Evolutionary conservation across 2,329 filamentous ascomycete species (phyloP).

Genomic region (Graphilbum fragrans): DNA sequence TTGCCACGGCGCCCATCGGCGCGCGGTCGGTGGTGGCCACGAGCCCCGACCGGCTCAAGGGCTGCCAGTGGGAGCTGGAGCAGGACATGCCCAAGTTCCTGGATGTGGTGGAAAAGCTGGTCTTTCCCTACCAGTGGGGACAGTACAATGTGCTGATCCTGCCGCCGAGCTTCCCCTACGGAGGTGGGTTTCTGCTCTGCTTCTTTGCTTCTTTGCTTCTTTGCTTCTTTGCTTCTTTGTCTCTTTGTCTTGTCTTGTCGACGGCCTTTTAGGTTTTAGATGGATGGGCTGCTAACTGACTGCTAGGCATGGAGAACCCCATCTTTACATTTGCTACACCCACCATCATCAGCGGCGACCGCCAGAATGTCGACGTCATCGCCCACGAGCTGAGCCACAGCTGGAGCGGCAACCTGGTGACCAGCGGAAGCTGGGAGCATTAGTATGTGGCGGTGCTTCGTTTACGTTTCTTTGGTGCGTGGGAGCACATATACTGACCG

Average conservation of each 20-base stretch:
- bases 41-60: constrained; percentile 74
- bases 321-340: constrained; percentile 93
- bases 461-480: not conserved
- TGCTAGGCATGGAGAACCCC: constrained; percentile 71
- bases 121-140: constrained; percentile 88
- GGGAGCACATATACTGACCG: not conserved
- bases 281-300: too few relatives aligned
- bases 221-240: too few relatives aligned
- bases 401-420: constrained; percentile 84
- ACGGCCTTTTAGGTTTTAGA: too few relatives aligned
- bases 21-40: constrained; percentile 76
- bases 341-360: constrained; percentile 81
- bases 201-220: not conserved
- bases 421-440: constrained; percentile 70
- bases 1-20: constrained; percentile 75
- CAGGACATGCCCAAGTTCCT: constrained; percentile 85
- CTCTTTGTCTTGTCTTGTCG: too few relatives aligned
- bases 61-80: constrained; percentile 84
- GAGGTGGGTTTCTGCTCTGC: constrained; percentile 36
- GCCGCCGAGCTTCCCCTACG: constrained; percentile 82
- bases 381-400: constrained; percentile 69
- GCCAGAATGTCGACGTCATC: constrained; percentile 91
- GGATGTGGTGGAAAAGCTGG: constrained; percentile 65
- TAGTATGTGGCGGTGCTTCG: constrained; percentile 35
- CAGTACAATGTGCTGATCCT: constrained; percentile 89